These are phyloP conservation scores for Butyriboletus loyo DNA, from an alignment of 768 basidiomycete genomes.

Conservation along the genomic window DNA sequence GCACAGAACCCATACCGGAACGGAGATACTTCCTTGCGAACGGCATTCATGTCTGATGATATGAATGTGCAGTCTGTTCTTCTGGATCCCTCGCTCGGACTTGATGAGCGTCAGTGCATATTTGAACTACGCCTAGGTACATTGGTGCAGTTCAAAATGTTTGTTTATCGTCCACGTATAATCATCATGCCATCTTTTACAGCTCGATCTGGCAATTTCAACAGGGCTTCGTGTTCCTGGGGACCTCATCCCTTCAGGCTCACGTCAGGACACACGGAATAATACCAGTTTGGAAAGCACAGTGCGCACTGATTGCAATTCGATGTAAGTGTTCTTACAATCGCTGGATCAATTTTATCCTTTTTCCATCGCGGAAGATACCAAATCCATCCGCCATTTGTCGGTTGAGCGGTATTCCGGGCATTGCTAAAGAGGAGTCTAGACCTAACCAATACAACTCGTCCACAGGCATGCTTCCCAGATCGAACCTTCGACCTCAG, in stretches of 20 bases:
- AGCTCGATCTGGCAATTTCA: neutral
- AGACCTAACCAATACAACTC: neutral
- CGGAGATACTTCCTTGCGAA: too few relatives aligned
- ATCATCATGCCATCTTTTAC: neutral
- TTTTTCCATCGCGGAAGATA: too few relatives aligned
- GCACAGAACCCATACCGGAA: neutral
- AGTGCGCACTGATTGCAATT: too few relatives aligned
- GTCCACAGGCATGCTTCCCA: neutral
- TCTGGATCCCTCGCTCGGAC: neutral
- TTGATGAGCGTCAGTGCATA: neutral
- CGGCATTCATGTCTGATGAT: neutral
- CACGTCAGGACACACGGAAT: neutral
- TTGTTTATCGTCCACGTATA: too few relatives aligned
- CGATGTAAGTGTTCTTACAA: neutral
- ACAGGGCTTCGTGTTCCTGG: neutral
- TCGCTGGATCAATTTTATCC: neutral
- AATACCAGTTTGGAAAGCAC: too few relatives aligned
- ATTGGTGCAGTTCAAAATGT: neutral
- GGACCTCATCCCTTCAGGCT: neutral
- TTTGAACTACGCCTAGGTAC: neutral
- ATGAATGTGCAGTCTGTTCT: neutral
- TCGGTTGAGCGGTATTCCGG: too few relatives aligned
- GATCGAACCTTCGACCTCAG: neutral
- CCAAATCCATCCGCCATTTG: too few relatives aligned
- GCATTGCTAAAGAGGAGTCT: too few relatives aligned